These are phyloP conservation scores for Hordeum marinum DNA, from an alignment of 176 grass and related monocot species.

Conservation along the genomic window DNA sequence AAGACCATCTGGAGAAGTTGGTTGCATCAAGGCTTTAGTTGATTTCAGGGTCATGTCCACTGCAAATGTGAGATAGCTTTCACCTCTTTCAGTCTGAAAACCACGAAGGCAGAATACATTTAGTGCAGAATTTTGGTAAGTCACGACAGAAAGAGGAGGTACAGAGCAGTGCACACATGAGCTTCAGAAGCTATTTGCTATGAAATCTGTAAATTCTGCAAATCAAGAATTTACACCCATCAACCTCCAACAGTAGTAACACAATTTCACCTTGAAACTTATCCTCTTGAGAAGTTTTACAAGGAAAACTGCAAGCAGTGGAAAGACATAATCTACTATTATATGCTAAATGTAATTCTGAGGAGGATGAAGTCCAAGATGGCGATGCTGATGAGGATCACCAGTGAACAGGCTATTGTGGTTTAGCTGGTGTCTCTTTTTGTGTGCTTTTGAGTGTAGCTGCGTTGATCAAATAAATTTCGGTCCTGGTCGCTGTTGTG, in stretches of 20 bases:
- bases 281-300: neutral
- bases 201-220: slow-evolving; percentile 20
- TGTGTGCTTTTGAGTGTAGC: no score
- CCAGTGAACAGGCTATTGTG: no score
- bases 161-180: neutral
- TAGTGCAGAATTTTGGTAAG: neutral
- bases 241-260: slow-evolving; percentile 7
- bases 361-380: no score
- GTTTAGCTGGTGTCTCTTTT: no score
- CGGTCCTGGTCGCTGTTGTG: no score
- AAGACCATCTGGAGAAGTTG: slow-evolving; percentile 53
- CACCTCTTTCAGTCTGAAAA: slow-evolving; percentile 73
- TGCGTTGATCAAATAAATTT: no score
- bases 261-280: neutral
- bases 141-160: neutral
- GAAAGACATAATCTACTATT: neutral
- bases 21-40: slow-evolving; percentile 56
- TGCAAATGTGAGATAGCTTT: slow-evolving; percentile 68
- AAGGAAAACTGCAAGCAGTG: neutral
- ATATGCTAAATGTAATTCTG: neutral
- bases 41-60: slow-evolving; percentile 67
- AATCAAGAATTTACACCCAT: neutral
- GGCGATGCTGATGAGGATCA: no score
- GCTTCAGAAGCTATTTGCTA: neutral
- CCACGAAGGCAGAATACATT: neutral